Conservation (phyloP, 1,284 basidiomycete species). For the Kalmanozyma brasiliensis region DNA sequence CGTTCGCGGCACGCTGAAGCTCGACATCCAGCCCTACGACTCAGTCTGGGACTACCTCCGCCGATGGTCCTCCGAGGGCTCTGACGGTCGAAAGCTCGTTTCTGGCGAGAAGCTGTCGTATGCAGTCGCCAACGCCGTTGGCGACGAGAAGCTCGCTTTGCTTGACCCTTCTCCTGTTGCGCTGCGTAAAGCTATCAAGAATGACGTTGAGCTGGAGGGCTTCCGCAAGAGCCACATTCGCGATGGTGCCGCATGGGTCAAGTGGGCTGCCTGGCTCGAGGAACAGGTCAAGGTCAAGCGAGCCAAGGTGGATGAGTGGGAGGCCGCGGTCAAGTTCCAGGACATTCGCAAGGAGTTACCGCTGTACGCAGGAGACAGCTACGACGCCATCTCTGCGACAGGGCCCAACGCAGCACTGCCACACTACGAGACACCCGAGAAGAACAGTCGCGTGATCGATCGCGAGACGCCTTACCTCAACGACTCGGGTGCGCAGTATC, state of each 20-base stretch:
- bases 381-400: slow-evolving; percentile 63
- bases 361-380: slow-evolving; percentile 61
- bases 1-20: slow-evolving; percentile 30
- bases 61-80: slow-evolving; percentile 26
- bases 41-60: slow-evolving; percentile 47
- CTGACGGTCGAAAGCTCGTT: slow-evolving; percentile 42
- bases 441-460: slow-evolving; percentile 54
- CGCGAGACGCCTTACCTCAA: slow-evolving; percentile 60
- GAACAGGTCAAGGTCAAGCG: slow-evolving; percentile 48
- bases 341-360: slow-evolving; percentile 37
- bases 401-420: slow-evolving; percentile 64
- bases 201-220: slow-evolving; percentile 57
- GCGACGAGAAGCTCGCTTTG: slow-evolving; percentile 33
- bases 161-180: slow-evolving; percentile 50
- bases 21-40: slow-evolving; percentile 45
- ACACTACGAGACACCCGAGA: slow-evolving; percentile 64
- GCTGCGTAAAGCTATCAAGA: slow-evolving; percentile 62
- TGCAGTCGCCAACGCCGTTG: slow-evolving; percentile 57
- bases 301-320: slow-evolving; percentile 49
- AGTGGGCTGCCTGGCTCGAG: slow-evolving; percentile 67
- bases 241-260: slow-evolving; percentile 64
- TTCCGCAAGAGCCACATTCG: slow-evolving; percentile 59
- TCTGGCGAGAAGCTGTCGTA: slow-evolving; percentile 52
- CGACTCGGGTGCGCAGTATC: slow-evolving; percentile 63
- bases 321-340: slow-evolving; percentile 53